Percentiles rank a stretch among this genome's conserved stretches.
Conservation (phyloP, 169 alveolate genomes). For the Plasmodium berghei region DNA sequence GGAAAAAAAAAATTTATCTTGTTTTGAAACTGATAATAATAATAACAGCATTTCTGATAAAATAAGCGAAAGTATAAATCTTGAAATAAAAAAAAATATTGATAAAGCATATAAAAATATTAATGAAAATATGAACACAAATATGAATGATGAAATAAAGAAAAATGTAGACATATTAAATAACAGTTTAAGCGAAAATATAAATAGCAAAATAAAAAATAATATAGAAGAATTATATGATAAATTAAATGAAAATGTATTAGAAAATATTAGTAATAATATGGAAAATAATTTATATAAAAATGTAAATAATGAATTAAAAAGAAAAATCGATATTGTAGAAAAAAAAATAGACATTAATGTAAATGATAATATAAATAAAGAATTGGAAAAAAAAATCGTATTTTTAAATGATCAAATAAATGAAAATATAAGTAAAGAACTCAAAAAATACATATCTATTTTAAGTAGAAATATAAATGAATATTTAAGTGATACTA, state of each 20-base stretch:
- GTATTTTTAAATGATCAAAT: constrained; percentile 13
- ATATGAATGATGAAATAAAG: constrained; percentile 41
- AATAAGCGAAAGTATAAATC: constrained; percentile 18
- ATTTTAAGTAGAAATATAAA: constrained; percentile 51
- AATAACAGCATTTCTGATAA: constrained; percentile 4
- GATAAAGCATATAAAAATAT: constrained; percentile 6
- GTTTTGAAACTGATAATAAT: neutral
- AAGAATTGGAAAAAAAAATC: constrained; percentile 22
- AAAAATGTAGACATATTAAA: constrained; percentile 28
- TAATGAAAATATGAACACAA: constrained; percentile 6
- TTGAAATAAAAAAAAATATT: constrained; percentile 34
- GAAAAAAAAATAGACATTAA: constrained; percentile 16
- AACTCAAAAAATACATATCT: constrained; percentile 21
- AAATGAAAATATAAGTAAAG: constrained; percentile 43
- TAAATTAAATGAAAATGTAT: neutral
- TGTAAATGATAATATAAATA: constrained; percentile 15
- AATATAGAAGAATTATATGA: constrained; percentile 1
- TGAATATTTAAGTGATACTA: constrained; percentile 36
- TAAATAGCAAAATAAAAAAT: neutral
- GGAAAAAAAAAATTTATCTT: constrained; percentile 3
- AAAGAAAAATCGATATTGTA: constrained; percentile 24
- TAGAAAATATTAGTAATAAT: neutral
- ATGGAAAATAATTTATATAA: constrained; percentile 27
- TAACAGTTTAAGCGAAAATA: neutral
- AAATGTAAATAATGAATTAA: constrained; percentile 44